Conservation (phyloP, 306 rosid genomes). For the Neltuma alba region DNA sequence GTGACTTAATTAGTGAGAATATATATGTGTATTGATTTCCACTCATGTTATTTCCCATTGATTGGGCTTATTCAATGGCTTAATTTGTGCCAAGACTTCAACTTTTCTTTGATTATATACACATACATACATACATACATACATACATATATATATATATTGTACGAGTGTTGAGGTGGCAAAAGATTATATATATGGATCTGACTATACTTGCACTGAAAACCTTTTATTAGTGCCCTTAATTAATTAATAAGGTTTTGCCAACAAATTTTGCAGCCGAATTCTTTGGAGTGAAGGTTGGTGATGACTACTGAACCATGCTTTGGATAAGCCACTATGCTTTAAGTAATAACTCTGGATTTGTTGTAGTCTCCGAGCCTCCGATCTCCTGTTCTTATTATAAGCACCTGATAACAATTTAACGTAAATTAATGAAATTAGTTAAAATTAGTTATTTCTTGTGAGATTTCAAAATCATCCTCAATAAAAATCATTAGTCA, state of each 20-base stretch:
- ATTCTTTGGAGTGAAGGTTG: background rate
- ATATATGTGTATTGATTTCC: background rate
- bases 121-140: no score
- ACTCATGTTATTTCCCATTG: background rate
- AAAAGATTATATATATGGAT: background rate
- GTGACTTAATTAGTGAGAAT: background rate
- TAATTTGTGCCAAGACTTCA: background rate
- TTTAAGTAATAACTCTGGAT: background rate
- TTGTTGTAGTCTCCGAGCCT: no score
- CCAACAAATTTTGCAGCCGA: background rate
- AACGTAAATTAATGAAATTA: no score
- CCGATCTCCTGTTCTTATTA: no score
- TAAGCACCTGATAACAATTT: no score
- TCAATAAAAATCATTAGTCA: no score
- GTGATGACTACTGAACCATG: background rate
- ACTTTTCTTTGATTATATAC: background rate
- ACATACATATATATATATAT: no score
- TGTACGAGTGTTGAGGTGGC: background rate
- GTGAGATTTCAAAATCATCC: no score
- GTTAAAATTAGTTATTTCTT: no score
- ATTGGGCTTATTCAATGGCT: background rate
- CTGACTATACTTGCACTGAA: background rate
- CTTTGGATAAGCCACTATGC: background rate
- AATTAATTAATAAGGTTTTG: background rate
- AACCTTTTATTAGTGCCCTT: background rate